Evolutionary conservation across 73 alveolate genomes (phyloP), one percentile per base, ranked within the genome.

Genomic region (Paramecium bursaria): DNA sequence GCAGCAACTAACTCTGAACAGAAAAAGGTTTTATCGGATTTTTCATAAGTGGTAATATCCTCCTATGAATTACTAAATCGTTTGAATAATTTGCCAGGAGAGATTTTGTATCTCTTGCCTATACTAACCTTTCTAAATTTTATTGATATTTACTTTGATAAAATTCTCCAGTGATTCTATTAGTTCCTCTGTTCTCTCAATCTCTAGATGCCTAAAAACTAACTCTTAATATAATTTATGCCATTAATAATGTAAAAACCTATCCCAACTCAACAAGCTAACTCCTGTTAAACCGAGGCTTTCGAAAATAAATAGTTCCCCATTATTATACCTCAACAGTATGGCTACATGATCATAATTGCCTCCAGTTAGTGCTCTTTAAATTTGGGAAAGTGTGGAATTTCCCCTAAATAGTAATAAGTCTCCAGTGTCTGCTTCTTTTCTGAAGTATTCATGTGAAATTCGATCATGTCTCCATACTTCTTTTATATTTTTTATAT

Each of bases 371-470:
- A 92, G 48, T 7, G 91, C 89, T 75, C 98, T 89, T 73, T 95
- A 93, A 4, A 94, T 74, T 74, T 89, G 88, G 2, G 98, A 82
- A 14, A 75, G 87, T 75, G 92, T 52, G 15, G 91, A 76, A 2
- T 86, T 51, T 61, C 97, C 92, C 48, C 91, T 74, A 76, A 96
- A 96, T 14, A 96, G 91, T 47, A 96, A 85, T 39, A 96, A 86
- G 85, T 96, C 99, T 3, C 99, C 99, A n/a, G 98, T 96, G 49
- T 95, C 91, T n/a, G 96, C 98, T 26, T 57, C 73, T 44, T 60
- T 33, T 89, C 87, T 74, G 87, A 93, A 91, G 77, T 39, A 54
- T 26, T 73, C 21, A 31, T 87, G 75, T 26, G 91, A 54, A 6
- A 87, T 87, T 39, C 90, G 31, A 15, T 75, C 57, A 50, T 21